Evolutionary conservation across 805 yeast species (phyloP).

Genomic region (Lachancea sp.): DNA sequence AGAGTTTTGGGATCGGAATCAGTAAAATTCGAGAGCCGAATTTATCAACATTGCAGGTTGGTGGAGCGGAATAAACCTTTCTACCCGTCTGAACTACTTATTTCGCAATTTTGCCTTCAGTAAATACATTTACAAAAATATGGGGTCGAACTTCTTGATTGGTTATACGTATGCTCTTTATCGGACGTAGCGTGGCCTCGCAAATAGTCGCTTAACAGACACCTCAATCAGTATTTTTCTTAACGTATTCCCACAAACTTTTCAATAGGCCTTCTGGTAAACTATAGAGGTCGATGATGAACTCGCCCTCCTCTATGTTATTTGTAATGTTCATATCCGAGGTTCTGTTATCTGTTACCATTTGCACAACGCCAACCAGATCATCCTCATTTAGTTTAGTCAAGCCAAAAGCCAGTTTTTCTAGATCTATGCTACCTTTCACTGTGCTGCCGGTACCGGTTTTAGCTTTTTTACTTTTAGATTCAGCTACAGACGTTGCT

Average conservation of each 20-base stretch:
- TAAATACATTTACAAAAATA: no score
- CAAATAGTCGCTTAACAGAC: no score
- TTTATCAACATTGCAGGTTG: no score
- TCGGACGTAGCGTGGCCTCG: not conserved
- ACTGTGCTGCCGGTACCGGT: constrained; percentile 38
- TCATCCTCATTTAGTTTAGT: constrained; percentile 89
- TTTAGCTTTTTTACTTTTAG: constrained; percentile 49
- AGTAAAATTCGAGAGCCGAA: no score
- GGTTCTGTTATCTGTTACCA: constrained; percentile 94
- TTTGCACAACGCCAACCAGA: constrained; percentile 87
- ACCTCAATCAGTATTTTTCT: constrained; percentile 47
- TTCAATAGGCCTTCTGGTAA: constrained; percentile 85
- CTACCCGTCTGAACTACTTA: no score
- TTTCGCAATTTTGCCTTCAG: no score
- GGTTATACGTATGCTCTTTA: not conserved
- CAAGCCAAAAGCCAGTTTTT: constrained; percentile 81
- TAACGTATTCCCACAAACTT: constrained; percentile 91
- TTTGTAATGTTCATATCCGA: constrained; percentile 93
- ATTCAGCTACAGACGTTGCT: constrained; percentile 25
- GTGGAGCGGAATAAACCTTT: no score
- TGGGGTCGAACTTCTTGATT: not conserved
- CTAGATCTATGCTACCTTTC: constrained; percentile 79
- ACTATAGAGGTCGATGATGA: constrained; percentile 91
- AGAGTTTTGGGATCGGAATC: no score
- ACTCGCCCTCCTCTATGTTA: constrained; percentile 94